These are phyloP conservation scores for Bimuria novae-zelandiae DNA, from an alignment of 2,329 filamentous ascomycete genomes.

Conservation along the genomic window DNA sequence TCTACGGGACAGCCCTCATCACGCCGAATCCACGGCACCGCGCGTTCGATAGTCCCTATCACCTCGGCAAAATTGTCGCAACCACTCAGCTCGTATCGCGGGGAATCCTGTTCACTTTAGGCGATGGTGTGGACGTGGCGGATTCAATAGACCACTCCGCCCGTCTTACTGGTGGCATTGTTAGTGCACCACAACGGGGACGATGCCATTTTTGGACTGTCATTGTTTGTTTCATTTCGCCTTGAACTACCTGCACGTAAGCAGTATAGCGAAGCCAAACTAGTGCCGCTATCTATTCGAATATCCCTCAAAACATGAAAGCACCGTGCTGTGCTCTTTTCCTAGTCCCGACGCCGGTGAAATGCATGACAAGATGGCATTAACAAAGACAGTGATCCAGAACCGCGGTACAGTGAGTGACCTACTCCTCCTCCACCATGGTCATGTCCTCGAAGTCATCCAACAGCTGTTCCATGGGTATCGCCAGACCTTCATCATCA, in stretches of 20 bases:
- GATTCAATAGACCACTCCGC: not conserved
- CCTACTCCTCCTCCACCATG: slow-evolving; percentile 58
- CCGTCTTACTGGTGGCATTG: not conserved
- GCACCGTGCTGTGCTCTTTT: no score
- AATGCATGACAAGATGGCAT: not conserved
- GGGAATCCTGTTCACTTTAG: not conserved
- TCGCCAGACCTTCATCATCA: slow-evolving; percentile 58
- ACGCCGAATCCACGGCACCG: not conserved
- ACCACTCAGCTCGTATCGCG: not conserved
- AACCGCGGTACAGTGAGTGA: no score
- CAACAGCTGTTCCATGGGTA: slow-evolving; percentile 66
- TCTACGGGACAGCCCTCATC: no score
- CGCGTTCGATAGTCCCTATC: not conserved
- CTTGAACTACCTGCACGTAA: not conserved
- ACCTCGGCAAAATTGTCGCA: not conserved
- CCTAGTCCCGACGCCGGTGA: slow-evolving; percentile 1
- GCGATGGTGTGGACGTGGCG: not conserved
- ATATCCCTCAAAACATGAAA: not conserved
- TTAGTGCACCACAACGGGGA: not conserved
- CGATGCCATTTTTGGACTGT: not conserved
- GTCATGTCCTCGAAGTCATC: slow-evolving; percentile 92
- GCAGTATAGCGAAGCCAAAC: not conserved
- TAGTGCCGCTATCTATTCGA: not conserved
- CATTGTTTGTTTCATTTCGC: not conserved
- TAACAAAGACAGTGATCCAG: not conserved